Conservation (phyloP, 768 basidiomycete species). For the Suillus subaureus region DNA sequence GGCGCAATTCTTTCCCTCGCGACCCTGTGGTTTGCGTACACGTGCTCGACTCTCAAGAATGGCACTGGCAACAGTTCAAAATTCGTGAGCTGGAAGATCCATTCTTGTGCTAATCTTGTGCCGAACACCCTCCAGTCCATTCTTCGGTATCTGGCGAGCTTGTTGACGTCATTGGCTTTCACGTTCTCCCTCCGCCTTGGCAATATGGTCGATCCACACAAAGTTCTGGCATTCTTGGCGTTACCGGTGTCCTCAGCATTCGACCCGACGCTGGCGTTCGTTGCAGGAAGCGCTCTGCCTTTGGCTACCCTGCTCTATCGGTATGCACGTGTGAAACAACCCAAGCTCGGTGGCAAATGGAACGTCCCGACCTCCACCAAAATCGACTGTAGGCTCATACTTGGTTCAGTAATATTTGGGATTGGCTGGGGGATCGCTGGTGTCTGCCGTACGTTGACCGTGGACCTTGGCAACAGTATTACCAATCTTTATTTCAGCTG, state of each 20-base stretch:
- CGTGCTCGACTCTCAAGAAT: neutral
- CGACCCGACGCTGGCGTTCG: conserved; percentile 57
- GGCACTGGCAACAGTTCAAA: too few species aligned
- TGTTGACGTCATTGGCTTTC: conserved; percentile 51
- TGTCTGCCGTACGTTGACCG: conserved; percentile 54
- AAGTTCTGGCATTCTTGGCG: conserved; percentile 54
- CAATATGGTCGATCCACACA: conserved; percentile 49
- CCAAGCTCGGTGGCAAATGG: conserved; percentile 48
- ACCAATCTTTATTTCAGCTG: conserved; percentile 42
- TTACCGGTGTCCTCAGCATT: conserved; percentile 52
- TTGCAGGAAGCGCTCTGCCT: conserved; percentile 56
- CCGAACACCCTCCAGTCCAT: conserved; percentile 12
- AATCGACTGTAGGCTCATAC: conserved; percentile 49
- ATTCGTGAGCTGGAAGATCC: neutral
- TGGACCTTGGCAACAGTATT: neutral
- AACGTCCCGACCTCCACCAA: conserved; percentile 40
- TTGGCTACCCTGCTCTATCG: conserved; percentile 47
- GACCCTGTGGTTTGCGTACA: conserved; percentile 1
- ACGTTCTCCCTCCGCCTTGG: conserved; percentile 56
- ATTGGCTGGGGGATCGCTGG: conserved; percentile 64
- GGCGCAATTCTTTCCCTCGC: conserved; percentile 18
- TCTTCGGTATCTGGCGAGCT: conserved; percentile 42
- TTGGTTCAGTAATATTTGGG: conserved; percentile 59
- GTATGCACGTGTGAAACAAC: conserved; percentile 36
- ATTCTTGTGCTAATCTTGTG: neutral